Evolutionary conservation across 768 basidiomycete species (phyloP), one percentile per base, ranked within the genome.

Genomic region (Collybiopsis luxurians): DNA sequence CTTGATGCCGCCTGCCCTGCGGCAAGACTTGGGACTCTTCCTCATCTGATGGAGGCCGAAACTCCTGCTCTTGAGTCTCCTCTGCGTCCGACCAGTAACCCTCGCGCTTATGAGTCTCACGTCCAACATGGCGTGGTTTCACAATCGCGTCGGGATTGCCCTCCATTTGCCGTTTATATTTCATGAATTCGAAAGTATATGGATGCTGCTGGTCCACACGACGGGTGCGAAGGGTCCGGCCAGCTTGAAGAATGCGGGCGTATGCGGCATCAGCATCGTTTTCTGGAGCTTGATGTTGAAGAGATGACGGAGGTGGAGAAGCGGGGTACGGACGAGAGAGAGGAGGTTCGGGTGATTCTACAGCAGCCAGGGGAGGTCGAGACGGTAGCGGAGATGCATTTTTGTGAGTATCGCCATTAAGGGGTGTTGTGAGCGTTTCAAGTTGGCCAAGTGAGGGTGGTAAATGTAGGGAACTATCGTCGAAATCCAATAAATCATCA

Each of bases 61-160:
- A 51, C 27, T 61, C 62, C 23, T 63, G 61, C 30, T 58, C 51
- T 9, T 56, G 44, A 36, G 56, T 39, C 51, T 62, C 56, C 24
- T 62, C 55, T 40, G 61, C 43, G 38, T 52, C 56, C 55, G 53
- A 48, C 50, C 47, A 44, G 53, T 71, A 68, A 3, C 58, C 66
- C 4, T 61, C 62, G 56, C 60, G 70, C 24, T 66, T 69, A 36
- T 59, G 58, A 15, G 56, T 53, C 19, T 47, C 64, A 28, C 60
- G 66, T n/a, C 34, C 64, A 21, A 75, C 73, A 63, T 75, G 76
- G 46, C 64, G 69, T 24, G 76, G 55, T 55, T 80, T 83, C 44
- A 91, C 76, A 42, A 90, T 82, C 1, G 89, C 89, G 21, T 90
- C 90, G 2, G 87, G 89, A 59, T 77, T 79, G 0, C 65, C 61